Evolutionary conservation across 2,329 filamentous ascomycete species (phyloP), one percentile per base, ranked within the genome.

Genomic region (Cladosporium cucumerinum): DNA sequence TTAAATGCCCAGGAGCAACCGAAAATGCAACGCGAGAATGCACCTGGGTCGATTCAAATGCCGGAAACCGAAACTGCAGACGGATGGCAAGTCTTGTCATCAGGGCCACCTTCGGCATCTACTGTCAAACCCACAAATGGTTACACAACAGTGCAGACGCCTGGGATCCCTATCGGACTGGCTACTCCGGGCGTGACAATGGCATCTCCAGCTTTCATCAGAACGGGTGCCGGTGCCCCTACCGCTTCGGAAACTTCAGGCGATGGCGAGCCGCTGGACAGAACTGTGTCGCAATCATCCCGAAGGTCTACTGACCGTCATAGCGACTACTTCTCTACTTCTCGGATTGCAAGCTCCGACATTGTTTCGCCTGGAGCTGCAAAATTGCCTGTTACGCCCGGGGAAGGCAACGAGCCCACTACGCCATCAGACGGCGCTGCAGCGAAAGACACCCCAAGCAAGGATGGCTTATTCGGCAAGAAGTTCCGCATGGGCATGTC

Each of bases 401-500:
- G 69, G n/a, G 71, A 70, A 25, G 60, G 51, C 16, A 69, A 70
- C 30, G 61, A 80, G 78, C 36, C 78, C 10, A 73, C 73, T 1
- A 71, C 73, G 11, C 74, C 77, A 6, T 43, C 67, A 83, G 89
- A 76, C 80, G 87, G 46, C 14, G 51, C 63, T 25, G 69, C 88
- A 82, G 63, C 82, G 14, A 90, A 91, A 68, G 73, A 75, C 11
- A 75, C 73, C 4, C 70, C 73, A 3, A 72, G 72, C 14, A 75
- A 74, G 57, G 85, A 85, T 66, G 79, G 78, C 59, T 81, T 92
- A 6, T 96, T 96, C 75, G 87, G 90, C 51, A 95, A 93, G 79
- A 92, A 92, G 72, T 93, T 96, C 77, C 87, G 90, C 57, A 89
- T 91, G 86, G 85, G 83, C 66, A 86, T 85, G 81, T 87, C 89